Conservation (phyloP, 1,284 basidiomycete genomes). For the Sanghuangporus sanghuang region DNA sequence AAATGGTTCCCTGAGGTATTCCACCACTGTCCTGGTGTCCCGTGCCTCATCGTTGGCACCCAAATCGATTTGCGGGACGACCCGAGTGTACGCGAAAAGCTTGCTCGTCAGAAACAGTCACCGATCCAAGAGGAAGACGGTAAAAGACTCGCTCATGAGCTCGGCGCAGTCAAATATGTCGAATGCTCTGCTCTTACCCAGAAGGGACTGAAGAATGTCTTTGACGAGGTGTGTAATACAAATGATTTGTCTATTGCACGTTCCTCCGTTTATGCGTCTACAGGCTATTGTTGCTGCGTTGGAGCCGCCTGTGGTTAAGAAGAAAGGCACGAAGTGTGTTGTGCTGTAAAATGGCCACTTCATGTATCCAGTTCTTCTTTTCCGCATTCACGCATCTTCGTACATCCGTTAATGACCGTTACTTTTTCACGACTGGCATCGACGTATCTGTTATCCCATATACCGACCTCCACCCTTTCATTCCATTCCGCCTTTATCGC, state of each 20-base stretch:
- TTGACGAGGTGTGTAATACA: conserved; percentile 82
- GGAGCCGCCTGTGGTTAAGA: conserved; percentile 91
- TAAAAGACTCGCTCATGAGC: conserved; percentile 89
- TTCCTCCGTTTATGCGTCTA: conserved; percentile 16
- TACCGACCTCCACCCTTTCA: conserved; percentile 9
- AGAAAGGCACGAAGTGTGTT: conserved; percentile 72
- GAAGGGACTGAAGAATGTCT: conserved; percentile 99
- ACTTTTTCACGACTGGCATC: conserved; percentile 16
- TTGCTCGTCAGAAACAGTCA: conserved; percentile 92
- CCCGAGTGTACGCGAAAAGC: conserved; percentile 88
- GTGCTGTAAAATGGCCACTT: conserved; percentile 55
- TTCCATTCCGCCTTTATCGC: too few species aligned
- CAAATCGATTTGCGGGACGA: conserved; percentile 98
- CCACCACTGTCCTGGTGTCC: conserved; percentile 99
- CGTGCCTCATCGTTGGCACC: conserved; percentile 98
- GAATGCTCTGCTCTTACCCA: conserved; percentile 99
- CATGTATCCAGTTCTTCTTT: not conserved
- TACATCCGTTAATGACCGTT: conserved; percentile 8
- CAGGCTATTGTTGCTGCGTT: conserved; percentile 98
- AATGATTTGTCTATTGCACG: conserved; percentile 15
- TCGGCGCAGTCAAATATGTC: conserved; percentile 98
- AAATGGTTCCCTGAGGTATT: conserved; percentile 99
- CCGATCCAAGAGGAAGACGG: conserved; percentile 88
- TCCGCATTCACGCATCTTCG: not conserved
- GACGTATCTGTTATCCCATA: conserved; percentile 18